Conservation (phyloP, 129 eudicot species). For the Artemisia annua region DNA sequence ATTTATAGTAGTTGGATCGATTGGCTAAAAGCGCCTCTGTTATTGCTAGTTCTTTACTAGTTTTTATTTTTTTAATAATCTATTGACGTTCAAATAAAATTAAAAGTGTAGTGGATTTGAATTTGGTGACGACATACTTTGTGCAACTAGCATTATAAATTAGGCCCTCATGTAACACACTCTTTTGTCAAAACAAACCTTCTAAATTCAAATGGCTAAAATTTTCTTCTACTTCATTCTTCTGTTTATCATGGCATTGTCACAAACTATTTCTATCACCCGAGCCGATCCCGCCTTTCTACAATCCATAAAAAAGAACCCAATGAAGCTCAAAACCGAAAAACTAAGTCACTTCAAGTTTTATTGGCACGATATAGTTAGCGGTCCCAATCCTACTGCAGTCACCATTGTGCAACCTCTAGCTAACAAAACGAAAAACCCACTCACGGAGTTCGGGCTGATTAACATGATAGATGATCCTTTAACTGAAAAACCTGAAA, state of each 20-base stretch:
- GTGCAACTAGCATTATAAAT: constrained; percentile 4
- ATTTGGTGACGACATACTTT: background rate
- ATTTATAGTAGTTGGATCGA: too few relatives aligned
- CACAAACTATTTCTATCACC: constrained; percentile 16
- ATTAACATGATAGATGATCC: constrained; percentile 64
- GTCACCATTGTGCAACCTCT: constrained; percentile 37
- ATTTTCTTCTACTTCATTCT: constrained; percentile 14
- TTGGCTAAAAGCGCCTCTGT: too few relatives aligned
- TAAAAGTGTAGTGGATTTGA: too few relatives aligned
- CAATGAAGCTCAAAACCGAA: constrained; percentile 29
- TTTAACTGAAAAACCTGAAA: constrained; percentile 47
- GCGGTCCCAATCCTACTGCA: constrained; percentile 46
- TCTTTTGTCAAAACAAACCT: constrained; percentile 8
- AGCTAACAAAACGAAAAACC: constrained; percentile 7
- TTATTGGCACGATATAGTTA: constrained; percentile 58
- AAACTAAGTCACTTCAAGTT: constrained; percentile 55
- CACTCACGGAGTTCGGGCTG: constrained; percentile 42
- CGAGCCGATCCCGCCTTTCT: constrained; percentile 26
- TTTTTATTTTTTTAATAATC: too few relatives aligned
- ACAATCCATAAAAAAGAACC: constrained; percentile 15
- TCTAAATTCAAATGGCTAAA: constrained; percentile 24
- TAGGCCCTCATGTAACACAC: constrained; percentile 9
- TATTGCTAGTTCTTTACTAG: too few relatives aligned
- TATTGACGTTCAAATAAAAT: too few relatives aligned
- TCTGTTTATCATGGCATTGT: constrained; percentile 20